Base-by-base conservation (phyloP, 2,329 filamentous ascomycete species). In the Hirsutella thompsonii region DNA sequence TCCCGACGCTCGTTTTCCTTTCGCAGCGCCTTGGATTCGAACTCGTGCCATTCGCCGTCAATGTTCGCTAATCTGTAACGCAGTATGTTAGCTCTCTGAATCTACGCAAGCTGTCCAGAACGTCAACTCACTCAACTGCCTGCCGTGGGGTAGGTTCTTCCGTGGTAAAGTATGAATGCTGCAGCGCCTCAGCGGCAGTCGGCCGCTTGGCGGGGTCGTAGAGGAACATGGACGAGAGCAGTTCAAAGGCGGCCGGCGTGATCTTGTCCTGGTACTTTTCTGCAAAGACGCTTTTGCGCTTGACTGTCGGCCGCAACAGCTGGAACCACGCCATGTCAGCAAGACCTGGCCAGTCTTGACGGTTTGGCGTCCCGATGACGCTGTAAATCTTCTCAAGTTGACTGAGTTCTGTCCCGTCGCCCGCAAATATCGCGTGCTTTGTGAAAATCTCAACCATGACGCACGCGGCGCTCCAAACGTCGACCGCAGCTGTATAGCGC, bases 241-340 rank as follows among this genome's bases (percentile, higher is more conserved):
- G 69, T 34, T 94, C 83, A 53, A 93, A 87, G 3, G 87, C 90
- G 33, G 81, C 82, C 0, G 83, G 75, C 1, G 85, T 85, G 13
- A 96, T 67, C 37, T 78, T 72, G 26, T 87, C 79, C 49, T 74
- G 74, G 58, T 94, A 98, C 53, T 83, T 84, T 23, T 93, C 83
- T 28, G 80, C 79, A 56, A 98, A 95, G 1, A 81, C 71, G 46
- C 78, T 83, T 33, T 78, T 75, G 47, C 79, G 77, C 45, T 81
- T 79, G 48, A 83, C 79, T 2, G 74, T 77, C 1, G 90, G 89
- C 13, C 88, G 74, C 48, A 98, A 72, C 14, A 98, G 74, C 59
- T 94, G 86, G 55, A 94, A 96, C 92, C 92, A 98, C 10, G 90
- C 85, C 79, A 95, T 92, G 42, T 95, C 84, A n/a, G 83, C 72